Base-by-base conservation (phyloP, 768 basidiomycete species). In the Panaeolus cyanescens region DNA sequence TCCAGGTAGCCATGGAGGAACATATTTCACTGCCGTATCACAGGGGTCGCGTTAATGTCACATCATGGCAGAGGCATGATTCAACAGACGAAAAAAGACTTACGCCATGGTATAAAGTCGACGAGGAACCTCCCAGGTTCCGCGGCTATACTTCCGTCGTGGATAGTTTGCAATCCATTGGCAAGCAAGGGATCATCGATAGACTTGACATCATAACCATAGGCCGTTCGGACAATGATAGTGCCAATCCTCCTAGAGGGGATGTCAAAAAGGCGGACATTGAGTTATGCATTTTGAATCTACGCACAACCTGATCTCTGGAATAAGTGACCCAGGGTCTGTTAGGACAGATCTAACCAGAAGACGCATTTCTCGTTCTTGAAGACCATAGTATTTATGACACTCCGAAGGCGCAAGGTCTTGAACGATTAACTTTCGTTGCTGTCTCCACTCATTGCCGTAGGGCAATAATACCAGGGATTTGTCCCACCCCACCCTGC, bases 1-100 rank as follows among this genome's bases (percentile, higher is more conserved):
- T 6, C 84, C 84, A 6, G 84, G 84, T 60, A 85, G 75, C 84
- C 84, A 85, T 17, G 72, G 71, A 8, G 82, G 81, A 56, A 82
- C 58, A 33, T 79, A 65, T 36, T 71, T 71, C 58, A 83, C 81
- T 85, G 36, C 9, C 5, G 53, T 30, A 39, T 20, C 17, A n/a
- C 17, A 42, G 0, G 7, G 30, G 10, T 36, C 45, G 5, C 7
- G n/a, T 13, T 19, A 6, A 5, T 17, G 20, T 39, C 22, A 7
- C 5, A 33, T n/a, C 5, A 9, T 20, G 4, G 12, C 19, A 37
- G 42, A 20, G 22, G 17, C 22, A 33, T 8, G 17, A 22, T 2
- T n/a, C n/a, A n/a, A 1, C 5, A 42, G 30, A 32, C 17, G 54
- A 13, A 19, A 19, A 30, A 28, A 22, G 3, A 69, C 74, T 53